A percentile compares a stretch with the other conserved stretches of the same genome.
Conservation (phyloP, 495 filamentous ascomycete genomes). For the Pyrenula massariospora region DNA sequence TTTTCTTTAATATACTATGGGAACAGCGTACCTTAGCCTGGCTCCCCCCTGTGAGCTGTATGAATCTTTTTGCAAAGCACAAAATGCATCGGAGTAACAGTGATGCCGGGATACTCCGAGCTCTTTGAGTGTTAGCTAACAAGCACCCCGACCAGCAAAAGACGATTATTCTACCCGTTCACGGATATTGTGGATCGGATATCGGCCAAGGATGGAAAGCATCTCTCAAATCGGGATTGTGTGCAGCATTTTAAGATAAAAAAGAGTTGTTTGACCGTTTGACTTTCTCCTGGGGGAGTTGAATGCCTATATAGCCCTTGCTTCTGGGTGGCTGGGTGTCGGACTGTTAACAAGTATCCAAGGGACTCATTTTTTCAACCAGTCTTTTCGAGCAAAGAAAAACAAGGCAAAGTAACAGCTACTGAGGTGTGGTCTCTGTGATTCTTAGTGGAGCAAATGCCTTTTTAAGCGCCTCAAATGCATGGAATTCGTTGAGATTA, state of each 20-base stretch:
- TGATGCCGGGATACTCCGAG: neutral
- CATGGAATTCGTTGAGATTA: neutral
- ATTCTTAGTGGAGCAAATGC: neutral
- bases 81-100: neutral
- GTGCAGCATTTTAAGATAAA: neutral
- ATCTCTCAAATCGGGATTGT: neutral
- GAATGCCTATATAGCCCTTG: too few relatives aligned
- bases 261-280: too few relatives aligned
- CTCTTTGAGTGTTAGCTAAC: neutral
- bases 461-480: neutral
- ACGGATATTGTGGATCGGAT: neutral
- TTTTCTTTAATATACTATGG: neutral
- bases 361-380: neutral
- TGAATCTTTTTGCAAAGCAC: neutral
- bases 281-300: too few relatives aligned
- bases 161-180: neutral
- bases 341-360: too few relatives aligned
- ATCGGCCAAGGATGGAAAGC: neutral
- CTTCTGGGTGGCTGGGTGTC: too few relatives aligned
- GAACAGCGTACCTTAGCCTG: neutral
- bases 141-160: neutral
- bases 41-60: neutral
- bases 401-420: neutral
- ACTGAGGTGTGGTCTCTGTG: neutral
- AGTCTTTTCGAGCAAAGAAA: neutral